These are phyloP conservation scores for Babesia bigemina DNA, from an alignment of 169 alveolate genomes.

Conservation along the genomic window DNA sequence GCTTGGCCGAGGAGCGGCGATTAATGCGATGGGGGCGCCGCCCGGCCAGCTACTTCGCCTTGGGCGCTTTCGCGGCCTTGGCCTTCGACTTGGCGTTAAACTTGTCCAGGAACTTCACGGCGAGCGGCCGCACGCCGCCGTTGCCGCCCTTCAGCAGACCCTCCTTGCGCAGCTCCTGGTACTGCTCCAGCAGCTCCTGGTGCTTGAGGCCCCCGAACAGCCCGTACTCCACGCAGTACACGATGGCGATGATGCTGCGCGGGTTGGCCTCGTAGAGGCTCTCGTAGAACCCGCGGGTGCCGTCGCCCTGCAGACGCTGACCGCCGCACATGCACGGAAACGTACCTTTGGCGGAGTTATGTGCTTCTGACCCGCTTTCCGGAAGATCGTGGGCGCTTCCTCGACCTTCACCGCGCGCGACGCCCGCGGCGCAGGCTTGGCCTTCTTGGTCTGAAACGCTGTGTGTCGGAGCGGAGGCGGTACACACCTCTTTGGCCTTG, in stretches of 20 bases:
- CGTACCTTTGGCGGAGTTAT: constrained; percentile 87
- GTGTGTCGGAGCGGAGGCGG: neutral
- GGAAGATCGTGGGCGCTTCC: constrained; percentile 21
- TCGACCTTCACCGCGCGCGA: constrained; percentile 38
- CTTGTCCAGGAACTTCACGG: constrained; percentile 57
- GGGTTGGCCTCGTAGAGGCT: constrained; percentile 87
- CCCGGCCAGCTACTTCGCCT: too few relatives aligned
- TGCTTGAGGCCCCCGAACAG: constrained; percentile 75
- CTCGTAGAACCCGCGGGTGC: constrained; percentile 89
- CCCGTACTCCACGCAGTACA: constrained; percentile 79
- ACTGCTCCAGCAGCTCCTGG: constrained; percentile 38
- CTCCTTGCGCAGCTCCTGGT: constrained; percentile 48
- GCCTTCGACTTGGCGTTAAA: neutral
- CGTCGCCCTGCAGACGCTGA: constrained; percentile 81
- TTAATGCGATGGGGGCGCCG: too few relatives aligned
- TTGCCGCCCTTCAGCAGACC: constrained; percentile 58
- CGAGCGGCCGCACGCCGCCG: constrained; percentile 60
- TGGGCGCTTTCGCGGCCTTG: too few relatives aligned
- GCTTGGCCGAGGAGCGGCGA: too few relatives aligned
- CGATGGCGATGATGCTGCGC: constrained; percentile 85
- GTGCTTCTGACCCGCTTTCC: constrained; percentile 81
- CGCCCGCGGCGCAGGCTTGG: neutral
- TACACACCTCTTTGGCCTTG: constrained; percentile 19
- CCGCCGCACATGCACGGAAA: neutral
- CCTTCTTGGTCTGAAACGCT: constrained; percentile 5